Base-by-base conservation (phyloP, 805 yeast species). In the Metschnikowia bowlesiae region DNA sequence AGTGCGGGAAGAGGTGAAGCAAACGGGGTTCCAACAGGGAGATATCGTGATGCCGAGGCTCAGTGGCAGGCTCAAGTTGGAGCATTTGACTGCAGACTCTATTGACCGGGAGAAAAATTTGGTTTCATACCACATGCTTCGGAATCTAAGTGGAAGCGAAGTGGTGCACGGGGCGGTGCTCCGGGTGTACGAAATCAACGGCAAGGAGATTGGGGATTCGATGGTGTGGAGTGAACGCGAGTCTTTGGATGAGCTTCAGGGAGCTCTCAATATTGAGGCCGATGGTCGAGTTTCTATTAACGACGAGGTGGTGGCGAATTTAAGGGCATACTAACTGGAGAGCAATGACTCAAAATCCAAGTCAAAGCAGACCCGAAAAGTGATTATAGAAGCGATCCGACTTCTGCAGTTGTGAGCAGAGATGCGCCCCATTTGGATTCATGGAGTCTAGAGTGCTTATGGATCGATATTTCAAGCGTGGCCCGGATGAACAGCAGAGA, bases 1-100 rank as follows among this genome's bases (percentile, higher is more conserved):
- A 26, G 54, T 67, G 11, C 36, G 32, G 8, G 48, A 37, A 9
- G 33, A 30, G 40, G 48, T 45, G 13, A 29, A 26, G 56, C 22
- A 39, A 39, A 10, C 28, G 8, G 38, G 52, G 10, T 47, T 52
- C n/a, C 26, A 40, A 33, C 18, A 48, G 40, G 30, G 64, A 44
- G 75, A 74, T 60, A 49, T 71, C 33, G 76, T 73, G 70, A 54
- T 79, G 35, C 73, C 72, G 0, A 60, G 63, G 11, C 53, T 81
- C 2, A 62, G 65, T 8, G 75, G 83, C 2, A 65, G 82, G 39
- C 38, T 82, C 13, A 60, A 64, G 4, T 49, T 83, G 34, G 89
- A 85, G 62, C 64, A 67, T 22, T 52, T 82, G 18, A 51, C 49
- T 7, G 58, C 66, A 1, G 78, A 77, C 0, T 49, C 61, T 1